Evolutionary conservation across 106 monocot genomes (phyloP).

Genomic region (Platanthera guangdongensis): DNA sequence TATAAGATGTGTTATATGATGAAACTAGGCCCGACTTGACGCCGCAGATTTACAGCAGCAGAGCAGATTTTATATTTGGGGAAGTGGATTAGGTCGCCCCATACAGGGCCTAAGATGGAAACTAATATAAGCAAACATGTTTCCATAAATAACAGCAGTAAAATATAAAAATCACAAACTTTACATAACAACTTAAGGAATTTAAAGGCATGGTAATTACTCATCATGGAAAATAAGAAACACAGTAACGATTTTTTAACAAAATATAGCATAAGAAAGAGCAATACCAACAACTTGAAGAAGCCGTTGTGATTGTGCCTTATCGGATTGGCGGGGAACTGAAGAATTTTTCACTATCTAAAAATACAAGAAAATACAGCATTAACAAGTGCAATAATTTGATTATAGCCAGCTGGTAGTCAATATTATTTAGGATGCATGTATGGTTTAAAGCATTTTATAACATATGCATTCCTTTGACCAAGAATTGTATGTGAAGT

Average conservation of each 20-base stretch:
- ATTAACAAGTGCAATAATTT: not conserved
- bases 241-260: not conserved
- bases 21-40: not conserved
- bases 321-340: constrained; percentile 52
- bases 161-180: not conserved
- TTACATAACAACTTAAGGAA: not conserved
- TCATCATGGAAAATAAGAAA: not conserved
- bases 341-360: constrained; percentile 62
- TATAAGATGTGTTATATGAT: not conserved
- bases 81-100: too few species aligned
- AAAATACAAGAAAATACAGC: not conserved
- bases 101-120: not conserved
- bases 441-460: not conserved
- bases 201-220: not conserved
- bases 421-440: not conserved
- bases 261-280: not conserved
- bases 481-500: not conserved
- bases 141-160: not conserved
- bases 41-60: too few species aligned
- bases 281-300: constrained; percentile 84
- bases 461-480: not conserved
- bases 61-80: too few species aligned
- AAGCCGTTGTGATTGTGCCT: constrained; percentile 40
- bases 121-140: not conserved
- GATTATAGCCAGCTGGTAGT: not conserved